Conservation (phyloP, 2,329 filamentous ascomycete genomes). For the Huntiella decipiens region DNA sequence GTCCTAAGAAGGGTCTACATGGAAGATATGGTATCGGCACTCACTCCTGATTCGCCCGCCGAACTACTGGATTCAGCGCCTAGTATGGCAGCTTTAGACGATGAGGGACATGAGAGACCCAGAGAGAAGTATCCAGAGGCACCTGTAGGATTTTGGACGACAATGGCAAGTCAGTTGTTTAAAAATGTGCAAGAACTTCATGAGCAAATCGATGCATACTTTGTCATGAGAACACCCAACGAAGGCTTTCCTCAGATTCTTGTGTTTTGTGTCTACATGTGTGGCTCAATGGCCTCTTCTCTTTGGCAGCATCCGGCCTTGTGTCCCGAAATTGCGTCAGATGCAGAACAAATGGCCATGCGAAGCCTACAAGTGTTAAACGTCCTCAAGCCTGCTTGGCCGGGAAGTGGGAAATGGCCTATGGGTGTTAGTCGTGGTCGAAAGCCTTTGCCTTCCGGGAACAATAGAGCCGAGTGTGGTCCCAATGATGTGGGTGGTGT, state of each 20-base stretch:
- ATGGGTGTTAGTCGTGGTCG: slow-evolving; percentile 2
- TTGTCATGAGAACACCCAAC: slow-evolving; percentile 15
- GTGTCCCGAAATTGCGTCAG: slow-evolving; percentile 14
- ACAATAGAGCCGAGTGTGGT: too few relatives aligned
- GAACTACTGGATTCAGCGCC: slow-evolving; percentile 6
- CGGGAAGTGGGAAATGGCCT: slow-evolving; percentile 14
- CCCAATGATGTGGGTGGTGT: too few relatives aligned
- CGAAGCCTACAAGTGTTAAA: slow-evolving; percentile 14
- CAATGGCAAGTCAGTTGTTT: slow-evolving; percentile 19
- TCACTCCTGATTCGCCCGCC: slow-evolving; percentile 8
- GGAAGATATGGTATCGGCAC: slow-evolving; percentile 15
- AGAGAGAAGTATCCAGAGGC: slow-evolving; percentile 9
- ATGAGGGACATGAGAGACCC: slow-evolving; percentile 8
- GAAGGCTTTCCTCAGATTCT: slow-evolving; percentile 20
- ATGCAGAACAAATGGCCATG: slow-evolving; percentile 16
- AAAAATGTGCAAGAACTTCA: slow-evolving; percentile 19
- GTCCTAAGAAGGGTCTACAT: slow-evolving; percentile 19
- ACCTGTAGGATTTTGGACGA: slow-evolving; percentile 15
- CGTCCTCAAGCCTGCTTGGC: slow-evolving; percentile 16
- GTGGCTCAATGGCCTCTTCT: slow-evolving; percentile 20
- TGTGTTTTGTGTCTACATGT: slow-evolving; percentile 23
- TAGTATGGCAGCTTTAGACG: slow-evolving; percentile 1
- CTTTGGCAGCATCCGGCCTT: slow-evolving; percentile 17
- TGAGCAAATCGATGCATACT: slow-evolving; percentile 20
- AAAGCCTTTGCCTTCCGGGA: too few relatives aligned